Conservation (phyloP, 768 basidiomycete species). For the Lactarius akahatsu region DNA sequence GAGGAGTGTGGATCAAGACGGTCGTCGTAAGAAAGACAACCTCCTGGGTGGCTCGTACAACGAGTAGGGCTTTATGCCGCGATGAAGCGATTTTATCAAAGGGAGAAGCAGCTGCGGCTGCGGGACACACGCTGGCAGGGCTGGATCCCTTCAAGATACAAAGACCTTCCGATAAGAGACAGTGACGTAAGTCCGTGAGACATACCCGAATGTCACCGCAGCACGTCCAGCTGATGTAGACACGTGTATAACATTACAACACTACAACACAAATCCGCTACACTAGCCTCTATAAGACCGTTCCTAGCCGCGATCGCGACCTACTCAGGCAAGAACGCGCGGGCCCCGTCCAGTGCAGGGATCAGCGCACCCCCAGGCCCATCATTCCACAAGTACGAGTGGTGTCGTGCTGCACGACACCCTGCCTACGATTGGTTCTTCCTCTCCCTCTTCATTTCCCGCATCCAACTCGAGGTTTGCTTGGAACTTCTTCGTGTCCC, state of each 20-base stretch:
- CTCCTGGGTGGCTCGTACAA: no score
- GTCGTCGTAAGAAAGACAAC: no score
- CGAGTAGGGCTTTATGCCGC: neutral
- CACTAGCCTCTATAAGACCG: slow-evolving; percentile 6
- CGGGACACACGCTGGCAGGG: neutral
- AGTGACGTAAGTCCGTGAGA: neutral
- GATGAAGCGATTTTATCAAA: neutral
- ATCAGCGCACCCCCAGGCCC: slow-evolving; percentile 14
- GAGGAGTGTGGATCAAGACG: neutral
- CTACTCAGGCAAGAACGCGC: slow-evolving; percentile 25
- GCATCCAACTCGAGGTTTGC: slow-evolving; percentile 20
- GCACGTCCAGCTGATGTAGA: no score
- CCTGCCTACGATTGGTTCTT: slow-evolving; percentile 4
- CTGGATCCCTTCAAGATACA: no score
- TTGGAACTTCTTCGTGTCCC: slow-evolving; percentile 20
- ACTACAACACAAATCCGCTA: neutral
- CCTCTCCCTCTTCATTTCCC: neutral
- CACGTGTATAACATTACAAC: neutral
- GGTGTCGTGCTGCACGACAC: no score
- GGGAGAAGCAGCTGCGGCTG: neutral
- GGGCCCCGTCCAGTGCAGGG: slow-evolving; percentile 23
- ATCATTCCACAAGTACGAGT: slow-evolving; percentile 25
- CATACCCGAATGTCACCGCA: no score
- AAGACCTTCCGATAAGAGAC: neutral
- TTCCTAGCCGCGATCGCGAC: slow-evolving; percentile 16